Conservation (phyloP, 176 grass and related monocot genomes). For the Phragmites australis region DNA sequence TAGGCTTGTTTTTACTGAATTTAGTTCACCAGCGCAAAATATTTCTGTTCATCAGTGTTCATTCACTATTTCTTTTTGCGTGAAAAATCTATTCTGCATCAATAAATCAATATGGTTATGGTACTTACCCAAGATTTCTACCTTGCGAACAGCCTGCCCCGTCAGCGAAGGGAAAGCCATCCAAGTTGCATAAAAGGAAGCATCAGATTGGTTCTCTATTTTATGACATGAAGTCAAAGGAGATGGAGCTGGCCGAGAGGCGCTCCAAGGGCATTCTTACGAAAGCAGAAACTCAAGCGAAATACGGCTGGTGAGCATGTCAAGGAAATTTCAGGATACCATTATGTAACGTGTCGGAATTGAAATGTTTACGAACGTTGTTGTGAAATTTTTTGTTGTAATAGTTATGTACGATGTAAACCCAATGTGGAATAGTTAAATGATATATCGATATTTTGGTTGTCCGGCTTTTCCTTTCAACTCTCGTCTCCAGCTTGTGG, state of each 20-base stretch:
- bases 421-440: not conserved
- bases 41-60: not conserved
- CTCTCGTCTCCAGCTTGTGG: not conserved
- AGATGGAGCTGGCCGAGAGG: conserved; percentile 90
- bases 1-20: conserved; percentile 19
- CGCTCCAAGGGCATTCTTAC: conserved; percentile 89
- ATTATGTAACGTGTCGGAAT: not conserved
- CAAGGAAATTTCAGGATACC: not conserved
- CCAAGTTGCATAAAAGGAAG: conserved; percentile 92
- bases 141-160: conserved; percentile 51
- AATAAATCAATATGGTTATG: too few relatives aligned
- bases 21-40: not conserved
- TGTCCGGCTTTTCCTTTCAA: not conserved
- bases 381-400: conserved; percentile 29
- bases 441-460: not conserved
- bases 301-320: conserved; percentile 85
- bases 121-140: conserved; percentile 29
- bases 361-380: not conserved
- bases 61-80: not conserved
- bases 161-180: conserved; percentile 77
- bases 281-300: conserved; percentile 90
- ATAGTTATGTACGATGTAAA: not conserved
- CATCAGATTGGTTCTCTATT: conserved; percentile 89
- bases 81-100: not conserved
- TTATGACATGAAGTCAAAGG: conserved; percentile 85